Evolutionary conservation across 495 filamentous ascomycete genomes (phyloP), one percentile per base, ranked within the genome.

Genomic region (Clohesyomyces aquaticus): DNA sequence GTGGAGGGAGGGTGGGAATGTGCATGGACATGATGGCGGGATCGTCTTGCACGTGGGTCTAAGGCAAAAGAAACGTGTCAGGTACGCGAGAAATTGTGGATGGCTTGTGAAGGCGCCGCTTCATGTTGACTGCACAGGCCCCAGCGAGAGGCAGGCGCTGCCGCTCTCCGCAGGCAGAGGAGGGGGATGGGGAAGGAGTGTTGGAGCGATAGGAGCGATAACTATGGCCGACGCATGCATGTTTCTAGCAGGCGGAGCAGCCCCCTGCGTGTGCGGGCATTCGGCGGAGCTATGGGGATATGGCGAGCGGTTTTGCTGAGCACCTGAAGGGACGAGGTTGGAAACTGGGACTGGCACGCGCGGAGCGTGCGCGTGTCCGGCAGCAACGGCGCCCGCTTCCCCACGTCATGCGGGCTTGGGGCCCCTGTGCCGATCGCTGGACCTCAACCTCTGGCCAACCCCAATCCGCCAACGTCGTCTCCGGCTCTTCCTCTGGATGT

Each of bases 41-140:
- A n/a, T n/a, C n/a, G n/a, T n/a, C n/a, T n/a, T n/a, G n/a, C n/a
- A n/a, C n/a, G n/a, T n/a, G n/a, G 10, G 12, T 12, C 29, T 49
- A 18, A 18, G 23, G 42, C 25, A 56, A 56, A 28, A 56, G 53
- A 9, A 47, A 48, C 1, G 38, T 14, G 12, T 1, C 25, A 43
- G 22, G 4, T 48, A 1, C 21, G 19, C 29, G 23, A 59, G 8
- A 16, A 51, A 52, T 51, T 46, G 57, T 21, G 19, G n/a, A 28
- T n/a, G 4, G 48, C 4, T 23, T 54, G 46, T 21, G 46, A 38
- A 50, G 38, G 60, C 60, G 23, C 18, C n/a, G 49, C 49, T 46
- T 66, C 63, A 66, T 66, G 57, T 46, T 57, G 53, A 8, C 42
- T 12, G 55, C 16, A 23, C 29, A 26, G 35, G 45, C 43, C 29